Evolutionary conservation across 2,329 filamentous ascomycete genomes (phyloP), one percentile per base, ranked within the genome.

Genomic region (Epichloe aotearoae): DNA sequence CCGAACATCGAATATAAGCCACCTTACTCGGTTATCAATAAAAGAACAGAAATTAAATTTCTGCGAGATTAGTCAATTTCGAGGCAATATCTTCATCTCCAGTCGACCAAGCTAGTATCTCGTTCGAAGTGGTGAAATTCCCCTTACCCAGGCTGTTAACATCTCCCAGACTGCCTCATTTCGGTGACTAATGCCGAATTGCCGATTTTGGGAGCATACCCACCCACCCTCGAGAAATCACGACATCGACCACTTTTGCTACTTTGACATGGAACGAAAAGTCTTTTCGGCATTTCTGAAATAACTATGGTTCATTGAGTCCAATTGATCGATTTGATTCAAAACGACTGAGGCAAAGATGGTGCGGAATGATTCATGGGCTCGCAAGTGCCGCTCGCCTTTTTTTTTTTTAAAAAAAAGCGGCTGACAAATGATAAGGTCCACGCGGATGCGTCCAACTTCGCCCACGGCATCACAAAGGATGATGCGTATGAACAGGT

Each of bases 381-480:
- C 17, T 30, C 11, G 8, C 36, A n/a, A 38, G 15, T n/a, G 36
- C 36, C 14, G 14, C 5, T 38, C 33, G 19, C 6, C 14, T 26
- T 30, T n/a, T n/a, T n/a, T n/a, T 30, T 30, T 30, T 4, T 30
- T 30, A 4, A 4, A 30, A 30, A 23, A 5, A 23, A 19, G 20
- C 38, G 19, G 39, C 42, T 43, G 20, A 52, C 33, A 23, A n/a
- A n/a, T 30, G 26, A 4, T 23, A 82, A 82, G 84, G 83, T 87
- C 52, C 87, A 91, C 69, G 86, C 87, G 48, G 86, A 91, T 62
- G 80, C 86, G 3, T 86, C 85, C 49, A 87, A 80, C 59, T 91
- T 91, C 66, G 74, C 72, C 46, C 62, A 74, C 14, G 80, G 79
- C 56, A 66, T 88, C 53, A 79, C 74, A 49, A 91, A 90, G 66